phyloP scores from a whole-genome alignment of 805 yeast genomes.

The Hemisphaericaspora nanyangensis region DNA sequence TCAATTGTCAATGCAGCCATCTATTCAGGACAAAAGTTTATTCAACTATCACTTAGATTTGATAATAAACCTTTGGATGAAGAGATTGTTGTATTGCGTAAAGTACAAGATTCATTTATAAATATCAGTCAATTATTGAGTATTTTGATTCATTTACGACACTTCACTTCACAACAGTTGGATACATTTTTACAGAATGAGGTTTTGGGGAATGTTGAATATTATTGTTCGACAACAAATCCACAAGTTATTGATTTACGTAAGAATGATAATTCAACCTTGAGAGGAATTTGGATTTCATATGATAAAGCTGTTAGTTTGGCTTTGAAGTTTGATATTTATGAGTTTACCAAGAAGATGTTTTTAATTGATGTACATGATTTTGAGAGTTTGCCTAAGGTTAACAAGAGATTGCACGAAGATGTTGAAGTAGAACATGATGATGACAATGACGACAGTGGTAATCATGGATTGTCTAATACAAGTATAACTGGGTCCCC shows the following conservation, averaged over 20 bases:
- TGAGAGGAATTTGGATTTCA: constrained; percentile 41
- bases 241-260: constrained; percentile 26
- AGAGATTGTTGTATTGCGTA: constrained; percentile 27
- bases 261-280: constrained; percentile 20
- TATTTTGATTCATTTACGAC: constrained; percentile 27
- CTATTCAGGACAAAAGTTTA: constrained; percentile 34
- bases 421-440: constrained; percentile 11
- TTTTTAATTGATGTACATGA: constrained; percentile 45
- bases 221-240: constrained; percentile 15
- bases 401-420: constrained; percentile 15
- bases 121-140: constrained; percentile 35
- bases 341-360: constrained; percentile 31
- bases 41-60: constrained; percentile 25
- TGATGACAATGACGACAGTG: constrained; percentile 7
- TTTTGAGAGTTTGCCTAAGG: constrained; percentile 33
- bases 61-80: constrained; percentile 5
- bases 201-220: constrained; percentile 29
- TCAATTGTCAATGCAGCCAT: constrained; percentile 22
- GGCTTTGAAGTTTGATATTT: constrained; percentile 37
- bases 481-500: constrained; percentile 27
- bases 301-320: constrained; percentile 40
- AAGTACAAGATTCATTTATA: constrained; percentile 40
- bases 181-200: constrained; percentile 30
- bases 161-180: constrained; percentile 22
- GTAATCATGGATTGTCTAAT: constrained; percentile 3